These are phyloP conservation scores for Leucaena leucocephala DNA, from an alignment of 306 rosid species.

Conservation along the genomic window DNA sequence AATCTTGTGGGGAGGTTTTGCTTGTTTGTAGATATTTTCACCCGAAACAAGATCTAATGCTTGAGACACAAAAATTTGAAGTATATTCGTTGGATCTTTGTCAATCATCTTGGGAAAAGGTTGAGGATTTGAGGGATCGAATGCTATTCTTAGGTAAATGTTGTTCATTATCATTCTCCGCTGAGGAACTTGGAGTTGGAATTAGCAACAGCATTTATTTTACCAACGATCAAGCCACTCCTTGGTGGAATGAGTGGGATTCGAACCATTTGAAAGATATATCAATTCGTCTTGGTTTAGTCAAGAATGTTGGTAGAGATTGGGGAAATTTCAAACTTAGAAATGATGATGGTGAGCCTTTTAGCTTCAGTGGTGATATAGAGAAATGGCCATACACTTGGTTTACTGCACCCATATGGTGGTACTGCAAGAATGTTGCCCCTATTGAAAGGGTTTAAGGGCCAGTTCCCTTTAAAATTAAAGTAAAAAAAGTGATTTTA, in stretches of 20 bases:
- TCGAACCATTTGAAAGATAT: conserved; percentile 50
- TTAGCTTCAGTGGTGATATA: conserved; percentile 54
- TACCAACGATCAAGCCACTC: conserved; percentile 53
- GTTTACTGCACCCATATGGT: conserved; percentile 68
- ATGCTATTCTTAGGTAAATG: conserved; percentile 64
- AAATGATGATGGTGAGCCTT: conserved; percentile 19
- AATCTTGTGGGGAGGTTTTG: conserved; percentile 53
- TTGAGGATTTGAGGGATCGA: conserved; percentile 46
- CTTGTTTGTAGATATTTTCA: conserved; percentile 61
- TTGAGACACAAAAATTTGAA: conserved; percentile 51
- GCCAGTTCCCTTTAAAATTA: too few species aligned
- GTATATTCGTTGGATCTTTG: conserved; percentile 44
- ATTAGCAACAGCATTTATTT: conserved; percentile 50
- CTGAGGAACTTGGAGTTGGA: conserved; percentile 49
- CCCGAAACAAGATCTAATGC: conserved; percentile 33
- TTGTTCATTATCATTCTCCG: conserved; percentile 52
- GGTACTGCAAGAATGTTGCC: conserved; percentile 52
- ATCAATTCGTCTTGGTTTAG: conserved; percentile 40
- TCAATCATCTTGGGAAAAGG: conserved; percentile 51
- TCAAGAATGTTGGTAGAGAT: conserved; percentile 41
- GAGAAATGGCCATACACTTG: conserved; percentile 57
- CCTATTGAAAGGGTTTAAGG: not conserved
- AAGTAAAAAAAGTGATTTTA: too few species aligned
- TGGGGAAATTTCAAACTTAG: conserved; percentile 57
- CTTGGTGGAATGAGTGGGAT: conserved; percentile 84